Conservation (phyloP, 495 filamentous ascomycete genomes). For the Annulohypoxylon nitens region DNA sequence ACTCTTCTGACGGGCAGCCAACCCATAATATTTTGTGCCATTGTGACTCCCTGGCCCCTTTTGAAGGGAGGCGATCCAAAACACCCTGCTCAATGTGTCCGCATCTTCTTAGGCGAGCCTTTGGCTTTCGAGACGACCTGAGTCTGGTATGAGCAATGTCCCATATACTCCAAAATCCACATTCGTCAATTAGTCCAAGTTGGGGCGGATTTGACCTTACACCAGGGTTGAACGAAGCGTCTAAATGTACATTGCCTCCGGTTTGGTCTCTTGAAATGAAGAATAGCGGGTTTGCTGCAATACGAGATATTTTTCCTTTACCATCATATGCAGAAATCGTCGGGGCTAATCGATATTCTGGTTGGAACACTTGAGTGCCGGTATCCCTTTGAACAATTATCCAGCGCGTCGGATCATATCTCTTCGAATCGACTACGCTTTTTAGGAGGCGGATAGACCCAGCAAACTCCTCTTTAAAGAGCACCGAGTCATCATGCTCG, state of each 20-base stretch:
- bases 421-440: conserved; percentile 67
- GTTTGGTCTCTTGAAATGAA: conserved; percentile 66
- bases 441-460: conserved; percentile 74
- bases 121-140: conserved; percentile 35
- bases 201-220: conserved; percentile 67
- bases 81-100: conserved; percentile 49
- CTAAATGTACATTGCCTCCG: conserved; percentile 71
- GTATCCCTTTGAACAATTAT: conserved; percentile 72
- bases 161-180: conserved; percentile 83
- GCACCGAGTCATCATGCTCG: conserved; percentile 56
- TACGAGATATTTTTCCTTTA: conserved; percentile 57
- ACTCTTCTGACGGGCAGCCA: conserved; percentile 30
- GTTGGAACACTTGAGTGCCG: conserved; percentile 70
- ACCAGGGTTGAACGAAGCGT: conserved; percentile 85
- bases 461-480: conserved; percentile 68
- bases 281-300: conserved; percentile 73
- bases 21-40: conserved; percentile 52
- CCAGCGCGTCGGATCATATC: conserved; percentile 64
- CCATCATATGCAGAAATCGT: conserved; percentile 25
- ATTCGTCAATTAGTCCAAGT: conserved; percentile 78
- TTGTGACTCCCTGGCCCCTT: conserved; percentile 17
- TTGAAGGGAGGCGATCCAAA: conserved; percentile 36
- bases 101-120: conserved; percentile 25
- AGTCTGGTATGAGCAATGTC: conserved; percentile 60
- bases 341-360: conserved; percentile 57